These are phyloP conservation scores for Thalassiosira oceanica DNA, from an alignment of 352 stramenopile genomes.

Conservation along the genomic window DNA sequence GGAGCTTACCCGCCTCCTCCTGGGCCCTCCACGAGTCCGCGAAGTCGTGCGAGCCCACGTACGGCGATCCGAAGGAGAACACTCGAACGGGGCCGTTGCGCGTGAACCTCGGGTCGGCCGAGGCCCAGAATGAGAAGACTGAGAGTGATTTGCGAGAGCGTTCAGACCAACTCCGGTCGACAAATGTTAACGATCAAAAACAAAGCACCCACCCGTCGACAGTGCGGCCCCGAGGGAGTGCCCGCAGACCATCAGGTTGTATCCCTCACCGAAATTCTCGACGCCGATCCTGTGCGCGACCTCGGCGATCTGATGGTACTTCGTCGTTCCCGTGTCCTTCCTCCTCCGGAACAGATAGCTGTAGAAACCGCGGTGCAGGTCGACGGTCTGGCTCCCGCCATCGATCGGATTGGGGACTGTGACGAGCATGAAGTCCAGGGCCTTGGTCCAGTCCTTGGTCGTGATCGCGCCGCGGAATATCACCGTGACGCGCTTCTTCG, in stretches of 20 bases:
- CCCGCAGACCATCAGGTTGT: too few relatives aligned
- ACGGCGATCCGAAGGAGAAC: slow-evolving; percentile 63
- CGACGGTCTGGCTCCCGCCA: slow-evolving; percentile 33
- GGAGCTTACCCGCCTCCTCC: slow-evolving; percentile 54
- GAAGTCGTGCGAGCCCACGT: slow-evolving; percentile 52
- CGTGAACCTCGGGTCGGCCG: slow-evolving; percentile 66
- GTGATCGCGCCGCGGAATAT: slow-evolving; percentile 70
- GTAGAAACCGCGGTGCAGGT: slow-evolving; percentile 62
- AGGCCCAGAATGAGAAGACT: slow-evolving; percentile 66
- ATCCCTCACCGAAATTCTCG: too few relatives aligned
- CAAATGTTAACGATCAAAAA: too few relatives aligned
- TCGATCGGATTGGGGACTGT: slow-evolving; percentile 60
- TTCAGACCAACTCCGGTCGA: too few relatives aligned
- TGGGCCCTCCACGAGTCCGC: slow-evolving; percentile 59
- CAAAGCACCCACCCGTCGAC: too few relatives aligned
- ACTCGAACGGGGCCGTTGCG: slow-evolving; percentile 66
- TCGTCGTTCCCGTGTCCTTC: slow-evolving; percentile 65
- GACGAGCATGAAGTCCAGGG: slow-evolving; percentile 40
- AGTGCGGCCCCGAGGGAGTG: too few relatives aligned
- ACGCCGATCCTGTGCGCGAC: too few relatives aligned
- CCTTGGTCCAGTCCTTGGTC: slow-evolving; percentile 61
- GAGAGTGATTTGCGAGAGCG: too few relatives aligned
- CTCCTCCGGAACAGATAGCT: slow-evolving; percentile 61
- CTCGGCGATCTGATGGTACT: slow-evolving; percentile 77
- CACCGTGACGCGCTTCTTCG: slow-evolving; percentile 62